Percentiles rank a stretch among this genome's conserved stretches.
Evolutionary conservation across 1,139 yeast species (phyloP).

Genomic region (Debaryomycetaceae sp.): DNA sequence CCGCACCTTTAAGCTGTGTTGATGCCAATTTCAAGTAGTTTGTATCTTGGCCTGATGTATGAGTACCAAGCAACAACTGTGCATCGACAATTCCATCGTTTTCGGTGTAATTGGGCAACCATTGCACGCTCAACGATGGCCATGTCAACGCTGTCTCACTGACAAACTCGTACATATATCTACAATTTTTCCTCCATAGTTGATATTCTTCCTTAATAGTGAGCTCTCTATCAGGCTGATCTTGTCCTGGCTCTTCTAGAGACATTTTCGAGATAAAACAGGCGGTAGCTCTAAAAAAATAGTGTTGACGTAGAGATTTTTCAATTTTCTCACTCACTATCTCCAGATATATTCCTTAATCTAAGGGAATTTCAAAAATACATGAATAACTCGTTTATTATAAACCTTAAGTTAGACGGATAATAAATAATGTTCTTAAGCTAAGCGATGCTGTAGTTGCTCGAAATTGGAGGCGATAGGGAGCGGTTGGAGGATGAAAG

Average conservation of each 20-base stretch:
- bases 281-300: too few relatives aligned
- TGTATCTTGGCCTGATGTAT: conserved; percentile 75
- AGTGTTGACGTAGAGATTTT: neutral
- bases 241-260: conserved; percentile 10
- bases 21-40: conserved; percentile 77
- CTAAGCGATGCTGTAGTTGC: neutral
- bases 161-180: conserved; percentile 76
- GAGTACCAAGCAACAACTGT: conserved; percentile 72
- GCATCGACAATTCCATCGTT: conserved; percentile 38
- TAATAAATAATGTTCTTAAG: neutral
- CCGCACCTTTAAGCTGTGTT: conserved; percentile 58
- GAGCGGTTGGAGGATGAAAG: neutral
- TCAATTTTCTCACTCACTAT: neutral
- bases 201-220: conserved; percentile 68
- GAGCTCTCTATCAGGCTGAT: conserved; percentile 28
- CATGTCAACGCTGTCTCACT: conserved; percentile 75
- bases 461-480: neutral
- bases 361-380: too few relatives aligned
- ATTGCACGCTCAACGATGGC: conserved; percentile 78
- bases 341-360: too few relatives aligned
- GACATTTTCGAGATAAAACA: conserved; percentile 1
- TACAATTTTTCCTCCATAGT: conserved; percentile 76
- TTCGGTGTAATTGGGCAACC: conserved; percentile 54
- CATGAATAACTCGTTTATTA: too few relatives aligned
- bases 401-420: too few relatives aligned